Percentiles rank a stretch among this genome's conserved stretches.
Evolutionary conservation across 176 grass and related monocot genomes (phyloP).

Genomic region (Aegilops longissima): DNA sequence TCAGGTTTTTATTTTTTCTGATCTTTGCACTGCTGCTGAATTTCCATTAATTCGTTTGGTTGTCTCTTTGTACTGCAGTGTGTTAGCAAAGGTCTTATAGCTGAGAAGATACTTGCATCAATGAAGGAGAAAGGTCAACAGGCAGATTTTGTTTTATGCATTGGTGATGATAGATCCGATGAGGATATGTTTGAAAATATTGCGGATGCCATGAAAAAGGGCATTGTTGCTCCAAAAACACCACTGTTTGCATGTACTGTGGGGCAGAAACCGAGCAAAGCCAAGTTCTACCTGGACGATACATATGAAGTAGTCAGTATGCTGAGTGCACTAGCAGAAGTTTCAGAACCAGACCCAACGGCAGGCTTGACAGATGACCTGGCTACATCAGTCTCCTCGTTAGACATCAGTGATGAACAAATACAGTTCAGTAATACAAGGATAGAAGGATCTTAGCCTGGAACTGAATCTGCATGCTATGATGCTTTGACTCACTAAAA

Average conservation of each 20-base stretch:
- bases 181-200: slow-evolving; percentile 97
- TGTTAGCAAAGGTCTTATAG: slow-evolving; percentile 79
- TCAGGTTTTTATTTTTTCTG: not conserved
- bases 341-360: slow-evolving; percentile 36
- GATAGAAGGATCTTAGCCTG: slow-evolving; percentile 38
- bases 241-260: slow-evolving; percentile 80
- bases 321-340: slow-evolving; percentile 70
- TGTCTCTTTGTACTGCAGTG: slow-evolving; percentile 40
- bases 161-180: slow-evolving; percentile 85
- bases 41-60: not conserved
- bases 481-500: slow-evolving; percentile 2
- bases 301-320: slow-evolving; percentile 73
- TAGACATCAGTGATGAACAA: slow-evolving; percentile 28
- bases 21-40: not conserved
- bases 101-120: slow-evolving; percentile 68
- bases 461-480: not conserved
- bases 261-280: slow-evolving; percentile 93
- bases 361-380: slow-evolving; percentile 34
- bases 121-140: slow-evolving; percentile 65
- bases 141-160: slow-evolving; percentile 82
- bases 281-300: slow-evolving; percentile 87
- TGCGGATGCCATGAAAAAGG: slow-evolving; percentile 55
- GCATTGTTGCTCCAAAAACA: slow-evolving; percentile 52
- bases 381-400: slow-evolving; percentile 28
- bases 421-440: slow-evolving; percentile 20